phyloP scores from a whole-genome alignment of 345 rosid genomes.

The Eucalyptus regnans region DNA sequence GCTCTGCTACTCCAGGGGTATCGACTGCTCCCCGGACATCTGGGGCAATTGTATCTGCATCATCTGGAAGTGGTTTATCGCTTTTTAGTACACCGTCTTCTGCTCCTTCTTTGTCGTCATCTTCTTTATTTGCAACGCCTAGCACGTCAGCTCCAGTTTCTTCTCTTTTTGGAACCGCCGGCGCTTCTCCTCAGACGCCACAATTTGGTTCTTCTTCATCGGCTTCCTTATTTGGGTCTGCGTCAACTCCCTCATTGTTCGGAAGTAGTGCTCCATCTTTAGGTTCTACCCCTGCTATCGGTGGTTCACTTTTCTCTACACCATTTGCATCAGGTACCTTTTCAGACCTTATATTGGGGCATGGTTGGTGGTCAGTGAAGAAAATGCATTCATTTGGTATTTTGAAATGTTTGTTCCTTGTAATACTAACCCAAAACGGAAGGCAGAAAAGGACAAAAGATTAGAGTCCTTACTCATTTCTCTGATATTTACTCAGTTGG shows the following conservation, averaged over 20 bases:
- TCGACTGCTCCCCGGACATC: constrained; percentile 38
- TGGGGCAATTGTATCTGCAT: constrained; percentile 26
- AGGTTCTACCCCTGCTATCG: constrained; percentile 31
- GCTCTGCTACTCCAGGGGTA: constrained; percentile 34
- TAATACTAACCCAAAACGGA: background rate
- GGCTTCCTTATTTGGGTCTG: constrained; percentile 34
- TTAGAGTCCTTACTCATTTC: background rate
- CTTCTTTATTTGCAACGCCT: constrained; percentile 70
- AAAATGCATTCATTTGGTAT: background rate
- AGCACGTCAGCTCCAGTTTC: constrained; percentile 43
- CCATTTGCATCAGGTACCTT: constrained; percentile 53
- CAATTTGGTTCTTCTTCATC: constrained; percentile 21
- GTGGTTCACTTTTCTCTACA: constrained; percentile 44
- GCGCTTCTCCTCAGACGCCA: constrained; percentile 23
- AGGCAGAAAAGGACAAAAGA: background rate
- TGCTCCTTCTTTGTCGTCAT: constrained; percentile 23
- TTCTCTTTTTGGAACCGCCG: constrained; percentile 45
- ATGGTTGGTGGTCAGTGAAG: background rate
- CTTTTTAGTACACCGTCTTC: constrained; percentile 58
- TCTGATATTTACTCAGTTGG: background rate
- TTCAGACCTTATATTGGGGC: background rate
- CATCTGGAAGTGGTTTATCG: constrained; percentile 64
- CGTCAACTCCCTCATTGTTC: constrained; percentile 57
- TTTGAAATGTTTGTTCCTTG: background rate
- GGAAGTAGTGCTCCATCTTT: constrained; percentile 32